These are phyloP conservation scores for Cytidiella melzeri DNA, from an alignment of 768 basidiomycete species.

Conservation along the genomic window DNA sequence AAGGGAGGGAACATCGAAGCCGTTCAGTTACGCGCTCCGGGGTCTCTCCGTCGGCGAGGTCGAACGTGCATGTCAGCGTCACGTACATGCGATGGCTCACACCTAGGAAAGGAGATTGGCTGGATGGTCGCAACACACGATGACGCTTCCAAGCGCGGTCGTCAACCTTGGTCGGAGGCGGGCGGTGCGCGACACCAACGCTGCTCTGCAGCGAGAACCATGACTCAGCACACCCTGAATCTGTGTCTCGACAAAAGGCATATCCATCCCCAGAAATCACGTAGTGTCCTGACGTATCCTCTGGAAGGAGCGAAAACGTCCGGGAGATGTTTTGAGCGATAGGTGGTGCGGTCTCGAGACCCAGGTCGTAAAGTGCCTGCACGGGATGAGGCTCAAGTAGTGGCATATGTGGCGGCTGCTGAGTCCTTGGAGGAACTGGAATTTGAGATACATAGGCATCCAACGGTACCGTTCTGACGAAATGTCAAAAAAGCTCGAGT, in stretches of 20 bases:
- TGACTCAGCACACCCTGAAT: constrained; percentile 22
- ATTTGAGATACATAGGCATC: constrained; percentile 37
- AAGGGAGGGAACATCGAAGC: constrained; percentile 19
- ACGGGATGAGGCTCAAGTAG: constrained; percentile 50
- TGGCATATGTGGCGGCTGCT: constrained; percentile 61
- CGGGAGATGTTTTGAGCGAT: constrained; percentile 30
- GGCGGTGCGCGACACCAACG: constrained; percentile 40
- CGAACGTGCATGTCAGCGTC: constrained; percentile 52
- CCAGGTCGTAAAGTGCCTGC: constrained; percentile 41
- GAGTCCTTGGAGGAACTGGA: constrained; percentile 47
- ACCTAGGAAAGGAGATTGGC: constrained; percentile 48
- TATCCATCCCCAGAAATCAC: constrained; percentile 43
- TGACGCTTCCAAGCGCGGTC: constrained; percentile 33
- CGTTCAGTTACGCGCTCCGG: constrained; percentile 15
- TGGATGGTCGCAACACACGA: constrained; percentile 38
- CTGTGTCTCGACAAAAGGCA: constrained; percentile 39
- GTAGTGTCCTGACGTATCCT: constrained; percentile 39
- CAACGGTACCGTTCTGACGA: constrained; percentile 36
- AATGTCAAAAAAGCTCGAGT: background rate
- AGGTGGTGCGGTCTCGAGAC: constrained; percentile 23
- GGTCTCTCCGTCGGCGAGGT: constrained; percentile 30
- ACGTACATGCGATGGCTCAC: constrained; percentile 50
- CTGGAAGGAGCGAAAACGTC: constrained; percentile 42
- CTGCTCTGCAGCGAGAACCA: constrained; percentile 58
- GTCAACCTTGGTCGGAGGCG: constrained; percentile 11